A percentile compares a stretch with the other conserved stretches of the same genome.
These are phyloP conservation scores for Actinomucor elegans DNA, from an alignment of 371 early-diverging fungal genomes.

Conservation along the genomic window DNA sequence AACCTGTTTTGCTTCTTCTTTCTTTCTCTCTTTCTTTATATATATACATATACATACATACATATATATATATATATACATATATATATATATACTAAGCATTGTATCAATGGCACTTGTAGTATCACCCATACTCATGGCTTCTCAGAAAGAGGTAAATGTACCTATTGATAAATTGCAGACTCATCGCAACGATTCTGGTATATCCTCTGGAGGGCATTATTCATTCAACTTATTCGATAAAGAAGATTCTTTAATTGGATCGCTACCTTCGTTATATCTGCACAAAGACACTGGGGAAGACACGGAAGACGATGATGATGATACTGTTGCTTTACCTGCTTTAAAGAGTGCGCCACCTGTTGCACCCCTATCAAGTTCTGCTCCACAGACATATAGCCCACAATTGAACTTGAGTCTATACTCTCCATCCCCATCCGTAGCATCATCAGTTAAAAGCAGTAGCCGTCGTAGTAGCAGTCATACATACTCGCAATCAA, in stretches of 20 bases:
- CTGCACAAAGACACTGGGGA: background rate
- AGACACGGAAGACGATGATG: constrained; percentile 5
- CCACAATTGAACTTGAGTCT: constrained; percentile 13
- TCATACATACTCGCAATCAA: background rate
- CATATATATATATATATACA: no score
- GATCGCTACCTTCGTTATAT: background rate
- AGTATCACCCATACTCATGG: no score
- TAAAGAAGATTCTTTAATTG: constrained; percentile 1
- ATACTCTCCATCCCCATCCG: constrained; percentile 1
- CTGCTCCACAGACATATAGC: constrained; percentile 9
- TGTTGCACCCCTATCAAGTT: background rate
- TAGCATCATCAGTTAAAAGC: background rate
- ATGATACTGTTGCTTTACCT: background rate
- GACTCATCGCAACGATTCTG: background rate
- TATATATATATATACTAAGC: no score
- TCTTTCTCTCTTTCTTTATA: no score
- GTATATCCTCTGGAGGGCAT: background rate
- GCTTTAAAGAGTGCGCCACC: background rate
- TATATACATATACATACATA: no score
- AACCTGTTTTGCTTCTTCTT: background rate
- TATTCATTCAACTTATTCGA: background rate
- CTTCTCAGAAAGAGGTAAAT: constrained; percentile 4
- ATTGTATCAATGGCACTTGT: background rate
- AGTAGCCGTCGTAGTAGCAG: background rate
- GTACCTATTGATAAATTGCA: background rate